Evolutionary conservation across 257 asterid species (phyloP), one percentile per base, ranked within the genome.

Genomic region (Plantago major): DNA sequence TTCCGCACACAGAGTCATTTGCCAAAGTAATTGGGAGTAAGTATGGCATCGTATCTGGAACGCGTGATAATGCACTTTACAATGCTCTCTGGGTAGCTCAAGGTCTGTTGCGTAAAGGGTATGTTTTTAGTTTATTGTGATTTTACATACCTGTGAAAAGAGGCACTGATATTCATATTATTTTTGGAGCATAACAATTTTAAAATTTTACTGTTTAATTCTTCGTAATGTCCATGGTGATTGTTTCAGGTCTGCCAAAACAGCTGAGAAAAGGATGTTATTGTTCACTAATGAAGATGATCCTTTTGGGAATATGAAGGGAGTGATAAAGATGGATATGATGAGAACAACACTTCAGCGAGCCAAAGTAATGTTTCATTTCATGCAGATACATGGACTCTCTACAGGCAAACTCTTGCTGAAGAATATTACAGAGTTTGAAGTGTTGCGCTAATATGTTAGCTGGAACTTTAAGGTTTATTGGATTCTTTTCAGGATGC

Each of bases 1-100:
- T 65, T 19, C 33, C 74, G 78, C 96, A n/a, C n/a, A n/a, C n/a
- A 91, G 98, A 80, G 73, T 71, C 79, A 65, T 89, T 92, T 72
- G 73, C 74, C 14, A 74, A 84, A 63, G 88, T 78, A 67, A 80
- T 92, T 51, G 96, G 99, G 67, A 89, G 96, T 67, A 73, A 83
- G 73, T 83, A 80, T 69, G 99, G 97, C 42, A 92, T 92, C 65
- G 73, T 78, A 71, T 59, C 94, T 56, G 96, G 82, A 67, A 84
- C 96, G 69, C 99, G 94, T 45, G 99, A 92, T 63, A 92, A 89
- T 80, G 80, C 99, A 62, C 88, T 92, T 46, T 92, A 89, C 81
- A 92, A 76, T 74, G 97, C 97, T 73, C 84, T 92, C 44, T 92
- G 99, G 99, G 97, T 78, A 70, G 97, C 96, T 47, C 99, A 92